Conservation (phyloP, 2,329 filamentous ascomycete species). For the Peltaster fructicola region DNA sequence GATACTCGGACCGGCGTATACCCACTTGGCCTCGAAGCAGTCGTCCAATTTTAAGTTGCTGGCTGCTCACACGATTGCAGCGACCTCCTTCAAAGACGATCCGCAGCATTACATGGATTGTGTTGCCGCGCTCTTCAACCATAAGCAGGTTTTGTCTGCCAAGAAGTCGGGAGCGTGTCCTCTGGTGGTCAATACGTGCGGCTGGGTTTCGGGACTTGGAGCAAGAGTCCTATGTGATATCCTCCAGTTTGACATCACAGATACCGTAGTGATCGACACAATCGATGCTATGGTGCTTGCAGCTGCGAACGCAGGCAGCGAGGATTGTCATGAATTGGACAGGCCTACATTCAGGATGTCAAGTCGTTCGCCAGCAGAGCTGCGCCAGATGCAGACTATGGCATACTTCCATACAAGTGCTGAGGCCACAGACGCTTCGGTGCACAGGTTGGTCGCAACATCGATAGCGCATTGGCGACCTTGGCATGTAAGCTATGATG, state of each 20-base stretch:
- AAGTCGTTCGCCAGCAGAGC: conserved; percentile 44
- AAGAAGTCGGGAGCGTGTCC: conserved; percentile 20
- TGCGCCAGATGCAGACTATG: conserved; percentile 60
- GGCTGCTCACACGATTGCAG: conserved; percentile 48
- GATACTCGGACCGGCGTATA: conserved; percentile 50
- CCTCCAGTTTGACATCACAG: conserved; percentile 33
- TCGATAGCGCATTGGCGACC: too few relatives aligned
- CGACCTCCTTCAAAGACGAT: conserved; percentile 47
- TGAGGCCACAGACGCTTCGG: too few relatives aligned
- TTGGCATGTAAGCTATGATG: conserved; percentile 43
- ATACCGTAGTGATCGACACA: conserved; percentile 52
- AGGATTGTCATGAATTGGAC: conserved; percentile 30
- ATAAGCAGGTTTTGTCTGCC: conserved; percentile 14
- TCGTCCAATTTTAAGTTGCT: conserved; percentile 25
- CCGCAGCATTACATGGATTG: conserved; percentile 49
- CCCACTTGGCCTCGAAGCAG: conserved; percentile 30
- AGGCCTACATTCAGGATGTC: conserved; percentile 40
- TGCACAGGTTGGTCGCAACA: too few relatives aligned
- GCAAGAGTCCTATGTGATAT: conserved; percentile 45
- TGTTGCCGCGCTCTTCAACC: conserved; percentile 40
- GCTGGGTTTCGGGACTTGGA: conserved; percentile 56
- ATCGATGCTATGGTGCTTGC: conserved; percentile 34
- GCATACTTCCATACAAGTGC: conserved; percentile 49
- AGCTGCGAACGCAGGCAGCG: conserved; percentile 7
- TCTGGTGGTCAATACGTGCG: conserved; percentile 56